These are phyloP conservation scores for Sphagnum contortum DNA, from an alignment of 225 moss, liverwort and hornwort genomes.

Conservation along the genomic window DNA sequence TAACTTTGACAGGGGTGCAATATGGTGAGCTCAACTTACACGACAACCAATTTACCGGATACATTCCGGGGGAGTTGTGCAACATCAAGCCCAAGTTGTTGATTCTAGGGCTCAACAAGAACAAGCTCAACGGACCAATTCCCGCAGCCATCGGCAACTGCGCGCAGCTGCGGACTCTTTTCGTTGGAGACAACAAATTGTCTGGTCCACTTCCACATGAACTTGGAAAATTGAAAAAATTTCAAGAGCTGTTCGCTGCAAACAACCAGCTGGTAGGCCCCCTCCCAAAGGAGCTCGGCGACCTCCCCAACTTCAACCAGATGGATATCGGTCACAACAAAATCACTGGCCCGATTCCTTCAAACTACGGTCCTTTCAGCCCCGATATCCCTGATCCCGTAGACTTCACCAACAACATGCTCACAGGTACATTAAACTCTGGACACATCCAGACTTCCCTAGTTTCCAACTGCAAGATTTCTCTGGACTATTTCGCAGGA, in stretches of 20 bases:
- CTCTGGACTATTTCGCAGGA: no score
- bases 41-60: constrained; percentile 11
- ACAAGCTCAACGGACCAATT: constrained; percentile 13
- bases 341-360: background rate
- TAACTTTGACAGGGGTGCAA: constrained; percentile 6
- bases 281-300: constrained; percentile 10
- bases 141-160: constrained; percentile 14
- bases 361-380: background rate
- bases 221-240: no score
- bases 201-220: background rate
- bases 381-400: constrained; percentile 11
- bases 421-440: constrained; percentile 2
- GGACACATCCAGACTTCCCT: no score
- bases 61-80: constrained; percentile 18
- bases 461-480: no score
- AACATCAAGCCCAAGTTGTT: constrained; percentile 2
- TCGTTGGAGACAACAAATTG: background rate
- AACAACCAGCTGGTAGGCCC: background rate
- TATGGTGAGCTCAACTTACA: constrained; percentile 8
- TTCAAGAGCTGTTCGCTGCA: no score
- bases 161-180: constrained; percentile 2
- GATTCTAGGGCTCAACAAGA: constrained; percentile 9
- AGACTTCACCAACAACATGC: constrained; percentile 21
- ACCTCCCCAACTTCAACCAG: background rate
- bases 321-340: background rate